phyloP scores from a whole-genome alignment of 352 stramenopile species.

The Pythium utonaiense region DNA sequence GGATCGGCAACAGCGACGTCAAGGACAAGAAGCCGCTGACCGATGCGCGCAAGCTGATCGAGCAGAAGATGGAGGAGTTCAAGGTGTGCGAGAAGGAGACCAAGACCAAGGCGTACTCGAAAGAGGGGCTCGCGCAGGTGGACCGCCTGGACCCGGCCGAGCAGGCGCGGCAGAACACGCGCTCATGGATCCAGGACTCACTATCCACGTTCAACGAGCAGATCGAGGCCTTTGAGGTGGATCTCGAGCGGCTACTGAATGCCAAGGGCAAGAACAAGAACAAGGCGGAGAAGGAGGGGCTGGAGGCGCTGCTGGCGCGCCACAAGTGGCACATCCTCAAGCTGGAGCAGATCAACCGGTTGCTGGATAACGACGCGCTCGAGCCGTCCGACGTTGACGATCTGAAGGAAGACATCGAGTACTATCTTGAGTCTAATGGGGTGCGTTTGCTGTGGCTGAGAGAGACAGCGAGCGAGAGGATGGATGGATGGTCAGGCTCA shows the following conservation, averaged over 20 bases:
- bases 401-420: conserved; percentile 97
- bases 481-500: too few species aligned
- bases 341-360: conserved; percentile 96
- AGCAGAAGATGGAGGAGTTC: conserved; percentile 99
- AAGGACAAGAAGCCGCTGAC: conserved; percentile 95
- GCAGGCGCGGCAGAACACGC: conserved; percentile 73
- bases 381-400: conserved; percentile 92
- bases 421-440: conserved; percentile 95
- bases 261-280: conserved; percentile 95
- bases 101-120: conserved; percentile 99
- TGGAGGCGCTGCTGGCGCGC: conserved; percentile 86
- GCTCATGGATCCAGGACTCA: conserved; percentile 80
- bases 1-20: conserved; percentile 96
- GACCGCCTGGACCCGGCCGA: conserved; percentile 91
- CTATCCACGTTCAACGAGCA: conserved; percentile 87
- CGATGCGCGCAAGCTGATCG: conserved; percentile 92
- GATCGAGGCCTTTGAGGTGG: conserved; percentile 81
- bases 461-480: too few species aligned
- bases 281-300: conserved; percentile 90
- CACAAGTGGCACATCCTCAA: conserved; percentile 98
- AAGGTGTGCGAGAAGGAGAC: conserved; percentile 99
- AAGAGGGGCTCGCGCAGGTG: conserved; percentile 95
- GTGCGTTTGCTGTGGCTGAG: too few species aligned
- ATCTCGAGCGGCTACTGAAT: conserved; percentile 70
- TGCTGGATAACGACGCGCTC: conserved; percentile 96